Evolutionary conservation across 768 basidiomycete genomes (phyloP).

Genomic region (Russula sp.): DNA sequence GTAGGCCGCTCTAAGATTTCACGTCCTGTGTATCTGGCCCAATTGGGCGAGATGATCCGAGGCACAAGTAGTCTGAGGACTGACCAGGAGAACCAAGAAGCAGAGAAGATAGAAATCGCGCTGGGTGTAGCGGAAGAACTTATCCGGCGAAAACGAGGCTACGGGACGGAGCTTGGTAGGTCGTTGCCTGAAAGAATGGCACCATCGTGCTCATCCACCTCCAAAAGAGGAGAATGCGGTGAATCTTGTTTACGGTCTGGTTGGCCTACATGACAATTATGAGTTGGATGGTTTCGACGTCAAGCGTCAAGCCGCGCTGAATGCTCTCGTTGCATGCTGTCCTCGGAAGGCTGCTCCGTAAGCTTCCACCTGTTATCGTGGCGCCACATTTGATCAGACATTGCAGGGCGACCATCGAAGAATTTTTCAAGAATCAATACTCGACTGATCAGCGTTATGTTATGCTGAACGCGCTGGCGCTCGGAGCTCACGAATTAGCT

Average conservation of each 20-base stretch:
- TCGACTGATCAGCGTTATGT: slow-evolving; percentile 78
- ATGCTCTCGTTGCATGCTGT: slow-evolving; percentile 71
- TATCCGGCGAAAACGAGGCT: slow-evolving; percentile 74
- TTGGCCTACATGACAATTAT: slow-evolving; percentile 76
- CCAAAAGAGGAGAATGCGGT: slow-evolving; percentile 83
- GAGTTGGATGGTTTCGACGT: slow-evolving; percentile 74
- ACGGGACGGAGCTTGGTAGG: slow-evolving; percentile 85
- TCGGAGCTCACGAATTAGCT: slow-evolving; percentile 81
- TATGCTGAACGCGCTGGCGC: slow-evolving; percentile 78
- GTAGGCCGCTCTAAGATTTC: slow-evolving; percentile 60
- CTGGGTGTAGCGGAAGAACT: slow-evolving; percentile 73
- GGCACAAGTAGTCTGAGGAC: slow-evolving; percentile 43
- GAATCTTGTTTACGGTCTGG: slow-evolving; percentile 64
- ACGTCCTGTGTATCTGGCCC: slow-evolving; percentile 86
- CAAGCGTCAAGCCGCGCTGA: slow-evolving; percentile 68
- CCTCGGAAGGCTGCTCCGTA: slow-evolving; percentile 78
- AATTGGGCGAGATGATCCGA: slow-evolving; percentile 73
- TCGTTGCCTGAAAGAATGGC: slow-evolving; percentile 6
- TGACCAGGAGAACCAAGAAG: slow-evolving; percentile 55
- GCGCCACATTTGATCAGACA: neutral
- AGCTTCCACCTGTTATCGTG: slow-evolving; percentile 29
- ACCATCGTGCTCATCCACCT: neutral
- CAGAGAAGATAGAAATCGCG: slow-evolving; percentile 74
- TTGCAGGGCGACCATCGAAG: slow-evolving; percentile 71
- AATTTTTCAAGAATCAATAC: slow-evolving; percentile 92